These are phyloP conservation scores for Leonotis leonurus DNA, from an alignment of 257 asterid species.

Conservation along the genomic window DNA sequence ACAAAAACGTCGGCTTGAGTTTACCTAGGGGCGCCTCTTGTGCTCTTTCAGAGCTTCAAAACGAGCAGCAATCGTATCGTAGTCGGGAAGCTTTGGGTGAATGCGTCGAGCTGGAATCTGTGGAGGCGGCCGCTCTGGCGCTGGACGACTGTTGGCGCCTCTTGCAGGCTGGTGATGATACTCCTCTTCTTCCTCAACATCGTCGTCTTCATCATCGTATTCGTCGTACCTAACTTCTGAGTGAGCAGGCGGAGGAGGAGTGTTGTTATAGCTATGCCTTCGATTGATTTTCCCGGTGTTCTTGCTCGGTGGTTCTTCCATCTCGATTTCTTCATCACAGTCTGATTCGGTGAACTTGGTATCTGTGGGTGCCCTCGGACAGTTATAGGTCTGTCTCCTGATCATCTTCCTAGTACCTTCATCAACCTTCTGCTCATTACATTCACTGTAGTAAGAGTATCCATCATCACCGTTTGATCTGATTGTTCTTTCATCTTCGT, in stretches of 20 bases:
- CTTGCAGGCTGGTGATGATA: conserved; percentile 5
- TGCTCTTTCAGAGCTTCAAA: conserved; percentile 79
- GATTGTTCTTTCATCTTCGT: conserved; percentile 19
- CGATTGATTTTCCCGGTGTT: conserved; percentile 30
- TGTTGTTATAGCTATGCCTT: conserved; percentile 73
- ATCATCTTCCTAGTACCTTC: conserved; percentile 28
- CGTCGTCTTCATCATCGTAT: conserved; percentile 34
- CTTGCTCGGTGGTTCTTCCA: conserved; percentile 41
- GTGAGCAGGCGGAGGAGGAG: conserved; percentile 26
- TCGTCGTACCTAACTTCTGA: conserved; percentile 55
- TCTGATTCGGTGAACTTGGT: conserved; percentile 57
- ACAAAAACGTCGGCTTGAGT: background rate
- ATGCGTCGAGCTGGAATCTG: conserved; percentile 43
- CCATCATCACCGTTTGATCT: conserved; percentile 21
- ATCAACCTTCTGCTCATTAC: background rate
- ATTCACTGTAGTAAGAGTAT: conserved; percentile 11
- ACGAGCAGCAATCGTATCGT: conserved; percentile 76
- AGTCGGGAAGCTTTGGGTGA: conserved; percentile 90
- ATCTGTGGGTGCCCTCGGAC: conserved; percentile 30
- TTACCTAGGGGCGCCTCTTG: conserved; percentile 30
- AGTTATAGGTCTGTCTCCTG: conserved; percentile 62
- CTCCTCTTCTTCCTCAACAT: background rate
- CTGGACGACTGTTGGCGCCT: conserved; percentile 20
- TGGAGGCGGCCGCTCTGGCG: conserved; percentile 60
- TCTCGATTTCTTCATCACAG: conserved; percentile 64